Conservation (phyloP, 2,329 filamentous ascomycete species). For the Fusarium scirpi region DNA sequence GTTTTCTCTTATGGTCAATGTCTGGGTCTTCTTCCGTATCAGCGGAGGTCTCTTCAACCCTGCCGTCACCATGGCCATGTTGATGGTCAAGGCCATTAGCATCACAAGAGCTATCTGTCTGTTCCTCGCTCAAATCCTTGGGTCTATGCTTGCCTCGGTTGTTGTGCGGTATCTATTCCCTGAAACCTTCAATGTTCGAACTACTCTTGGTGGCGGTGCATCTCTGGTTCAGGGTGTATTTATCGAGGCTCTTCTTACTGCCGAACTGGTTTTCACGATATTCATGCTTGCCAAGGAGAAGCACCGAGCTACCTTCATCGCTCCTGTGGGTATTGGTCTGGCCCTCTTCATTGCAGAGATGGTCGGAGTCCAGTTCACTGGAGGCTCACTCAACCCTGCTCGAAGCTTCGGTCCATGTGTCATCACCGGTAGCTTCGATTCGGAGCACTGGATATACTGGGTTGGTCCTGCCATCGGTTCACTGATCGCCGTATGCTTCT, state of each 20-base stretch:
- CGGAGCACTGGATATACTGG: slow-evolving; percentile 63
- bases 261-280: slow-evolving; percentile 61
- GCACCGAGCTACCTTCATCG: slow-evolving; percentile 61
- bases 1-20: slow-evolving; percentile 60
- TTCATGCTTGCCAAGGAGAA: slow-evolving; percentile 66
- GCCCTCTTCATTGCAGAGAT: slow-evolving; percentile 60
- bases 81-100: slow-evolving; percentile 62
- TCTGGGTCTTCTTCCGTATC: slow-evolving; percentile 62
- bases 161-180: slow-evolving; percentile 59
- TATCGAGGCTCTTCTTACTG: slow-evolving; percentile 63
- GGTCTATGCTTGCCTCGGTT: slow-evolving; percentile 58
- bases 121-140: slow-evolving; percentile 64
- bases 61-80: slow-evolving; percentile 63
- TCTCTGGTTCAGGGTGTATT: slow-evolving; percentile 60
- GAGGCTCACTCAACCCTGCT: slow-evolving; percentile 61
- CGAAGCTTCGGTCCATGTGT: slow-evolving; percentile 61
- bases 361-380: slow-evolving; percentile 61
- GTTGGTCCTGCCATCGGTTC: slow-evolving; percentile 52
- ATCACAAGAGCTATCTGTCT: slow-evolving; percentile 59
- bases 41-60: slow-evolving; percentile 56
- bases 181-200: slow-evolving; percentile 57
- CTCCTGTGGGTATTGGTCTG: slow-evolving; percentile 61
- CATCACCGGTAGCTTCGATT: slow-evolving; percentile 55
- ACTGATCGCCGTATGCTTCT: slow-evolving; percentile 53
- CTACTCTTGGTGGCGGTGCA: slow-evolving; percentile 55